These are phyloP conservation scores for Dryadomyces quercivorus DNA, from an alignment of 2,329 filamentous ascomycete species.

Conservation along the genomic window DNA sequence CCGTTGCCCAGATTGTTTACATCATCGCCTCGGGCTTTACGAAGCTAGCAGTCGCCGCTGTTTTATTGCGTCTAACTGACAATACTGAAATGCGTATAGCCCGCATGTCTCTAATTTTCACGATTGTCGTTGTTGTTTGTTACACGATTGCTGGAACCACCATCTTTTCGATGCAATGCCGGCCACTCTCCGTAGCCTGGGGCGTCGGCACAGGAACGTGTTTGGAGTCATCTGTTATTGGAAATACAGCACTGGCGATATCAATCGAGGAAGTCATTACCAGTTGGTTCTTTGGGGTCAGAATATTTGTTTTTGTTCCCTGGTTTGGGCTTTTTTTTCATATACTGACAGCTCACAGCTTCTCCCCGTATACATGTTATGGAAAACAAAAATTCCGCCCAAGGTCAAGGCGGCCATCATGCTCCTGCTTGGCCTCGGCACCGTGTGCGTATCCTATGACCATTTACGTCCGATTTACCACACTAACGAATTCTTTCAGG, in stretches of 20 bases:
- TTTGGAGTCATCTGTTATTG: constrained; percentile 2
- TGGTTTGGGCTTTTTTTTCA: neutral
- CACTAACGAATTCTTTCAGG: no score
- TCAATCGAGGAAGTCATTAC: constrained; percentile 5
- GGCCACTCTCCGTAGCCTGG: constrained; percentile 4
- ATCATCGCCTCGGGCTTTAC: constrained; percentile 4
- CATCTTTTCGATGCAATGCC: constrained; percentile 6
- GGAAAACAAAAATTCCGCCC: no score
- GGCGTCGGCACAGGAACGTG: constrained; percentile 4
- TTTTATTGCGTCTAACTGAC: neutral
- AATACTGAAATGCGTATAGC: neutral
- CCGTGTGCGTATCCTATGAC: no score
- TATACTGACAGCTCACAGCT: neutral
- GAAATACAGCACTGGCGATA: constrained; percentile 2
- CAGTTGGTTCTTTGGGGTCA: constrained; percentile 4
- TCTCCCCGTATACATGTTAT: no score
- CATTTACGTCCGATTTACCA: no score
- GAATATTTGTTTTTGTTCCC: neutral
- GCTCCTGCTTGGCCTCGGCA: no score
- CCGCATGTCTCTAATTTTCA: neutral
- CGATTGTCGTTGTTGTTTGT: neutral
- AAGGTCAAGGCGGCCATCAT: no score
- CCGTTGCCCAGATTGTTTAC: constrained; percentile 5
- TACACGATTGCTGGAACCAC: neutral
- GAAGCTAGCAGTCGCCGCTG: constrained; percentile 3